Base-by-base conservation (phyloP, 352 stramenopile species). In the Porosira glacialis region DNA sequence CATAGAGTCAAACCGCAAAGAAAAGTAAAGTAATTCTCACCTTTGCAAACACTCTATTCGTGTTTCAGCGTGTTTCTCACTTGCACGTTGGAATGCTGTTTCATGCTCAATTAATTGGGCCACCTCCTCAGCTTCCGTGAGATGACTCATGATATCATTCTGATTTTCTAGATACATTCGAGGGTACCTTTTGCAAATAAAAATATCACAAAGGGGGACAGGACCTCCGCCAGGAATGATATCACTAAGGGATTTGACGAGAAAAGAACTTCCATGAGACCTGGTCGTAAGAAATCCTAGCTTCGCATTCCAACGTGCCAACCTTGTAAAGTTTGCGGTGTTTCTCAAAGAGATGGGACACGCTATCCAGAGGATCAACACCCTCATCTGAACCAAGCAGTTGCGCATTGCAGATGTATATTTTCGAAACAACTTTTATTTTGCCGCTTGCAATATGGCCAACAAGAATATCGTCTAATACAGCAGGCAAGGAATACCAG, bases 301-400 rank as follows among this genome's bases (percentile, higher is more conserved):
- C 27, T 87, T 88, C 33, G 85, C 70, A 70, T 92, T 75, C 87
- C 87, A 93, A 45, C 70, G 82, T 31, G 87, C 87, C 19, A 87
- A 70, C 24, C 89, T 67, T 41, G 77, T 85, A 39, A 75, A 80
- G 59, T 94, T 94, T 47, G 82, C 70, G 27, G 41, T 63, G 26
- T 93, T 75, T 31, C 70, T 63, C 0, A 91, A 56, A 58, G 67
- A 56, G 15, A 86, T 7, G 48, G 55, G 66, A 36, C 73, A 78
- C 36, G 24, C 75, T 55, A 59, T 93, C 87, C 5, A 93, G 38
- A 19, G 87, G 89, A 65, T 93, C 87, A 28, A 92, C 70, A 22
- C 85, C 86, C 49, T 88, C 72, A 22, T 88, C 77, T 21, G 69
- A 68, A 24, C 85, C 87, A 2, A 65, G 36, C 11, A 94, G 68